A percentile compares a stretch with the other conserved stretches of the same genome.
Evolutionary conservation across 2,329 filamentous ascomycete species (phyloP).

Genomic region (Calonectria pseudoturangicola): DNA sequence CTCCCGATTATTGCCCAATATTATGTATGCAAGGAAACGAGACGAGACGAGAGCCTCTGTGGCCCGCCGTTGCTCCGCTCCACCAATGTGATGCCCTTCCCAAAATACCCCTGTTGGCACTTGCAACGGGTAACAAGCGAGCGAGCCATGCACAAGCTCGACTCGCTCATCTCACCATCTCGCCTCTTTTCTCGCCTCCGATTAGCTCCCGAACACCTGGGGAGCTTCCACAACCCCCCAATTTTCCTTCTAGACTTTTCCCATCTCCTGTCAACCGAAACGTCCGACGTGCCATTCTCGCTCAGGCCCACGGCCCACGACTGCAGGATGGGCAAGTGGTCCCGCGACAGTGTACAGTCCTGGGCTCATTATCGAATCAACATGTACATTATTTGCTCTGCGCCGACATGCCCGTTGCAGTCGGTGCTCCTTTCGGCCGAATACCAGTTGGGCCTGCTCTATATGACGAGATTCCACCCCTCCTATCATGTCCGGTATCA

Average conservation of each 20-base stretch:
- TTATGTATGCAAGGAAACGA: constrained; percentile 16
- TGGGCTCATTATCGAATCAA: neutral
- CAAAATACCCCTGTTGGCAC: constrained; percentile 51
- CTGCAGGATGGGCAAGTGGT: constrained; percentile 20
- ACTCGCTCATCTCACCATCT: constrained; percentile 53
- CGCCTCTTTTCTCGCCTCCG: constrained; percentile 53
- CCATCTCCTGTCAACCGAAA: constrained; percentile 21
- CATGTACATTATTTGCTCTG: neutral
- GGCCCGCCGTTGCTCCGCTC: constrained; percentile 42
- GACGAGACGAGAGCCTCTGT: constrained; percentile 15
- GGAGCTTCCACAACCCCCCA: constrained; percentile 33
- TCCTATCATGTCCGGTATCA: constrained; percentile 29
- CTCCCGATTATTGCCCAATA: constrained; percentile 10
- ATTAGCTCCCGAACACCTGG: constrained; percentile 55
- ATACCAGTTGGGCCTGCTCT: constrained; percentile 24
- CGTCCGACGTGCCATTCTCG: constrained; percentile 9
- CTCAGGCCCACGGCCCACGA: constrained; percentile 17
- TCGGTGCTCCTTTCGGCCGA: constrained; percentile 31
- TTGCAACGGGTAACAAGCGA: constrained; percentile 54
- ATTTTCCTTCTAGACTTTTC: constrained; percentile 32
- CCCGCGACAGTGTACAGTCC: constrained; percentile 4
- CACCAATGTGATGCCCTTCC: constrained; percentile 32
- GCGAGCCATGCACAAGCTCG: constrained; percentile 50
- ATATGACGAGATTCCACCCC: constrained; percentile 32
- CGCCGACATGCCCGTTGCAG: neutral